Base-by-base conservation (phyloP, 2,329 filamentous ascomycete genomes). In the Pseudogymnoascus sp. region DNA sequence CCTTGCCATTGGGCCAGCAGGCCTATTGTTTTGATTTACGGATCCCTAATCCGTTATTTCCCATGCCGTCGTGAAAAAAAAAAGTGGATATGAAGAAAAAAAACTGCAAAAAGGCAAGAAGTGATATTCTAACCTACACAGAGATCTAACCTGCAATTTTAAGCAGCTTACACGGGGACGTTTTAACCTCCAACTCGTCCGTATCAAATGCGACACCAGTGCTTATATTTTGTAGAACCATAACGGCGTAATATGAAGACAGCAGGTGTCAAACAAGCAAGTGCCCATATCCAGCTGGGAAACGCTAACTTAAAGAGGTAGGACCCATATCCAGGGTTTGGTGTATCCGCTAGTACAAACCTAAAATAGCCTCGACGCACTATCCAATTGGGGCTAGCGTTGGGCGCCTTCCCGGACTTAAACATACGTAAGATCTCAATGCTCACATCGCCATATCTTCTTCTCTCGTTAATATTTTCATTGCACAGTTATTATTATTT, bases 1-100 rank as follows among this genome's bases (percentile, higher is more conserved):
- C 79, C 79, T 81, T 81, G 78, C 79, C 79, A 81, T 81, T 81
- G 79, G 79, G 79, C 79, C 79, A 81, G 67, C 70, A 64, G 66
- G 63, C 66, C 66, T 18, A 43, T 64, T 64, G 28, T 31, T 31
- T 31, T 31, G 28, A 11, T 31, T 31, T 31, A 31, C 28, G 28
- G 28, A 9, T 8, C 28, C 28, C 28, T 31, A 31, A 31, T 31
- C 28, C 28, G 28, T 31, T 31, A 31, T 31, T 31, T 31, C 28
- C 28, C 28, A 31, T 31, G 28, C 28, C 28, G 7, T 31, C 28
- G 28, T 31, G 9, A 31, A 31, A 31, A 31, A 31, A 31, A 31
- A 31, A 31, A 31, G 8, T 23, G 21, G 21, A 23, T 23, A 23
- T 23, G 21, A 31, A 28, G 7, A 31, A 31, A 31, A 31, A 31